phyloP scores from a whole-genome alignment of 1,284 basidiomycete species.

The Psilocybe mexicana region DNA sequence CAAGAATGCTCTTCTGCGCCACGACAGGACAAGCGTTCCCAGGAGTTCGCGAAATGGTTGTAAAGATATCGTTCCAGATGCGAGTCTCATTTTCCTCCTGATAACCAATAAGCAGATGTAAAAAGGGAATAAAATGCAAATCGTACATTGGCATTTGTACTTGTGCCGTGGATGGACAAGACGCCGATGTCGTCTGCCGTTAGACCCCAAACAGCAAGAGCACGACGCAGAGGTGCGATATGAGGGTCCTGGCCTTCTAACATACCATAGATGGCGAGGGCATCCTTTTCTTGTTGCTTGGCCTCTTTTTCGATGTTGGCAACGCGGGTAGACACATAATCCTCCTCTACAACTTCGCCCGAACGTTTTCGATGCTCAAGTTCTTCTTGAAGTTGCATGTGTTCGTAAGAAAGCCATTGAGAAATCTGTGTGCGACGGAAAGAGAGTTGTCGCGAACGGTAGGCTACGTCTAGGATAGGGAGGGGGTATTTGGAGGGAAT shows the following conservation, averaged over 20 bases:
- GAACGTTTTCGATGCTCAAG: conserved; percentile 60
- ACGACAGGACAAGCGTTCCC: conserved; percentile 97
- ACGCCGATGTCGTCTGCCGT: conserved; percentile 91
- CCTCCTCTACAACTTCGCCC: conserved; percentile 57
- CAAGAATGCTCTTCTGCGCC: conserved; percentile 95
- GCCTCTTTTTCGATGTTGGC: conserved; percentile 90
- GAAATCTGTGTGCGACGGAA: conserved; percentile 94
- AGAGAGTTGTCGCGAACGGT: conserved; percentile 86
- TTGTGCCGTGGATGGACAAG: conserved; percentile 91
- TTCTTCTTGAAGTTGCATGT: conserved; percentile 80
- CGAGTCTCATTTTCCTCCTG: conserved; percentile 96
- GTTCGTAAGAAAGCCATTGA: conserved; percentile 91
- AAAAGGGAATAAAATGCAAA: not conserved
- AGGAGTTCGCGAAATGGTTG: conserved; percentile 81
- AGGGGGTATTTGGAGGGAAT: conserved; percentile 72
- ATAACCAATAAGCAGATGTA: conserved; percentile 5
- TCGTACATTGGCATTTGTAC: conserved; percentile 88
- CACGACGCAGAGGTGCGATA: conserved; percentile 89
- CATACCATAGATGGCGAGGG: conserved; percentile 90
- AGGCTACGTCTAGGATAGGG: conserved; percentile 79
- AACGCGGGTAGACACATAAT: conserved; percentile 74
- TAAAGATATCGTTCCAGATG: conserved; percentile 96
- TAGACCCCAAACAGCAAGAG: conserved; percentile 95
- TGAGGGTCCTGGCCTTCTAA: conserved; percentile 85
- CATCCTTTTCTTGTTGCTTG: conserved; percentile 87